A percentile compares a stretch with the other conserved stretches of the same genome.
phyloP scores from a whole-genome alignment of 257 asterid genomes.

The Plantago elongata region DNA sequence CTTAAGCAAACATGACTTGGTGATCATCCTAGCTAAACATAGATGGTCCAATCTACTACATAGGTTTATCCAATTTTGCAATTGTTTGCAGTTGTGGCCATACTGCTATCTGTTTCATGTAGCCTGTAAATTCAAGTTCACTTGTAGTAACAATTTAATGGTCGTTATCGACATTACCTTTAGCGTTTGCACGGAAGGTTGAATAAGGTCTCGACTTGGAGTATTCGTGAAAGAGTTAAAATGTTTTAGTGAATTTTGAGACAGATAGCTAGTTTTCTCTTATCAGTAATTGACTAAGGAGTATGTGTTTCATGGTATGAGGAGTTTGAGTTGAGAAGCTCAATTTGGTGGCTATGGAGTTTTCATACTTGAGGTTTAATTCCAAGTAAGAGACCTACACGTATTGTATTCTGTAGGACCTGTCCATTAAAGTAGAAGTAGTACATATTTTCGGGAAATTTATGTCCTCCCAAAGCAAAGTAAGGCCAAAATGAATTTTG shows the following conservation, averaged over 20 bases:
- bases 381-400: background rate
- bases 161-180: no score
- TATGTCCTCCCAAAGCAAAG: no score
- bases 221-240: no score
- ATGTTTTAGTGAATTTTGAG: no score
- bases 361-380: constrained; percentile 24
- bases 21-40: background rate
- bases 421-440: no score
- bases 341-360: constrained; percentile 32
- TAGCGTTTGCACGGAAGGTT: no score
- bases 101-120: background rate
- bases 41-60: background rate
- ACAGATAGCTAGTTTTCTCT: background rate
- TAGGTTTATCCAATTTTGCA: background rate
- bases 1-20: background rate
- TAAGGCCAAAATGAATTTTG: no score
- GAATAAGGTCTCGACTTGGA: no score
- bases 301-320: background rate
- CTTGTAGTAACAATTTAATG: no score
- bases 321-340: constrained; percentile 25
- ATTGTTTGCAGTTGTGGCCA: no score
- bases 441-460: no score
- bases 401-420: background rate
- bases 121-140: no score
- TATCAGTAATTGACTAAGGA: background rate